Evolutionary conservation across 176 grass and related monocot genomes (phyloP), one percentile per base, ranked within the genome.

Genomic region (Aegilops umbellulata): DNA sequence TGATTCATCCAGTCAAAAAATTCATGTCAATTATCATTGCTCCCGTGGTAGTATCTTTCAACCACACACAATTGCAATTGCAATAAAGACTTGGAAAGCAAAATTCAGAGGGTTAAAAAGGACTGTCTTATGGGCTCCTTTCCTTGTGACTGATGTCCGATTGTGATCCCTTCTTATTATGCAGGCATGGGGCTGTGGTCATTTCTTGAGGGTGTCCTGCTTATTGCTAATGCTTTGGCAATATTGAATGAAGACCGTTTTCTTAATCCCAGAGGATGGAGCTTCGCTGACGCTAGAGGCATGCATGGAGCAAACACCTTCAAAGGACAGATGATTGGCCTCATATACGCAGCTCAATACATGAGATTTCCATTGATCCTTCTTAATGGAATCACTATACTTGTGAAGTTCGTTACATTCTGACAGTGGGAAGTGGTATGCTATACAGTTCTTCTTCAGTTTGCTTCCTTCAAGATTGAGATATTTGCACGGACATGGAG

Each of bases 221-320:
- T 90, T 20, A 24, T 93, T 10, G 87, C 81, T 19, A 93, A 93
- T 58, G 64, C 87, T 29, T 84, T 90, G 66, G 81, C 85, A 19
- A 88, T 90, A 82, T n/a, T 93, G 17, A 90, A 93, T 62, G 85
- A 87, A 61, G 88, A 90, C 16, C 69, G 81, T 8, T 90, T 90
- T 81, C 77, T 93, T 67, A 65, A 81, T 81, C 84, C 88, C 23
- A 76, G 31, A 78, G 77, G 91, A 26, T 90, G 91, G 91, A 93
- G 85, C 68, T 93, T 90, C 85, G 82, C 91, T 60, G 85, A 87
- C 44, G 91, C 82, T 70, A 80, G 67, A 78, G 77, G 24, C 30
- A 80, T 57, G 12, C 64, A 88, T 4, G 69, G 83, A 67, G 79
- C 77, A 82, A 93, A 93, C 14, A 80, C 68, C 60, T 51, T 93